Evolutionary conservation across 2,329 filamentous ascomycete genomes (phyloP).

Genomic region (Cercospora nicotianae): DNA sequence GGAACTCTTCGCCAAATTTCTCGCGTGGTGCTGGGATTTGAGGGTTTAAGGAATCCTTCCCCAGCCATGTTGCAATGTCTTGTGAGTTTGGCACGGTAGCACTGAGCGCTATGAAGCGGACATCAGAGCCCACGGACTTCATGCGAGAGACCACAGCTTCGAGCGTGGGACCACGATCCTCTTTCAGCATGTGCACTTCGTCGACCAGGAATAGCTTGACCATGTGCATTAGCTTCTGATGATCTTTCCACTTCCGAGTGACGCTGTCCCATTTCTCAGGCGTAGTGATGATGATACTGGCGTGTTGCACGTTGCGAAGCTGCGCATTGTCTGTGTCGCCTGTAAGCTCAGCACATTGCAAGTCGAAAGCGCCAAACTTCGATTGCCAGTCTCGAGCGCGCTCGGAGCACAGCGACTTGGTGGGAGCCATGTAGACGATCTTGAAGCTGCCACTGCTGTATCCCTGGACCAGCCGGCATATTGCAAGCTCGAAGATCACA

Average conservation of each 20-base stretch:
- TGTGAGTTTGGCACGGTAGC: slow-evolving; percentile 80
- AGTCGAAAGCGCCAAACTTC: slow-evolving; percentile 68
- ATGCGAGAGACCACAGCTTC: slow-evolving; percentile 84
- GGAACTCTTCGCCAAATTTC: slow-evolving; percentile 74
- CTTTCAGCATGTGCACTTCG: slow-evolving; percentile 83
- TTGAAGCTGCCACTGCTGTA: slow-evolving; percentile 66
- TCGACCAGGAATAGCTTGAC: slow-evolving; percentile 82
- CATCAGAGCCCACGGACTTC: slow-evolving; percentile 73
- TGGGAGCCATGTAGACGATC: slow-evolving; percentile 81
- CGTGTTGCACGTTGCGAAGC: slow-evolving; percentile 67
- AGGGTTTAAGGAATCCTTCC: slow-evolving; percentile 60
- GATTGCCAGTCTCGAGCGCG: slow-evolving; percentile 72
- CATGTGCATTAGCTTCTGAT: slow-evolving; percentile 70
- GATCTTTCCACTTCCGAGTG: slow-evolving; percentile 82
- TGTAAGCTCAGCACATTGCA: slow-evolving; percentile 75
- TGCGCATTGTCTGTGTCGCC: slow-evolving; percentile 73
- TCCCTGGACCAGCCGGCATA: slow-evolving; percentile 67
- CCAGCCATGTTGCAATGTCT: slow-evolving; percentile 79
- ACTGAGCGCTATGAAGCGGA: slow-evolving; percentile 78
- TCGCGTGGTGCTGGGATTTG: slow-evolving; percentile 66
- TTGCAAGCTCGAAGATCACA: slow-evolving; percentile 75
- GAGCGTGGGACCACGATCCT: slow-evolving; percentile 73
- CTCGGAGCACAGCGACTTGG: slow-evolving; percentile 79
- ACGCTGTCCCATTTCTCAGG: slow-evolving; percentile 92
- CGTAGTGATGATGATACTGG: slow-evolving; percentile 81